These are phyloP conservation scores for Suhomyces sp. DNA, from an alignment of 805 yeast genomes.

Conservation along the genomic window DNA sequence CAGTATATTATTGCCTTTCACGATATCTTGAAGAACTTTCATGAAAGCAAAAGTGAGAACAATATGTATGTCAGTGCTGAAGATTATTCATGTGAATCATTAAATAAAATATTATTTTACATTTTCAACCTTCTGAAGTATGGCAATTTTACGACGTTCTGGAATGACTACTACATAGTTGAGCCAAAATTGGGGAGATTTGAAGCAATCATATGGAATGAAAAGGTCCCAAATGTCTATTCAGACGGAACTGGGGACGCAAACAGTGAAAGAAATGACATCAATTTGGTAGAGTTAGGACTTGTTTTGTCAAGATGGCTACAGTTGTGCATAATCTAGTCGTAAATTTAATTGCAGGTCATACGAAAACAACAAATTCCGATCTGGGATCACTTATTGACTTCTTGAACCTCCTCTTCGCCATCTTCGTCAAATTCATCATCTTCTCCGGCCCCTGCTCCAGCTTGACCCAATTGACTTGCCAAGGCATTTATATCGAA, in stretches of 20 bases:
- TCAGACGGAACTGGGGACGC: background rate
- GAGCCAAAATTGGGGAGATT: background rate
- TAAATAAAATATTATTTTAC: constrained; percentile 1
- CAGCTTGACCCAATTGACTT: constrained; percentile 45
- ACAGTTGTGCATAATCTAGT: constrained; percentile 3
- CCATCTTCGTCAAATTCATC: constrained; percentile 23
- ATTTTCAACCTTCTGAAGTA: constrained; percentile 1
- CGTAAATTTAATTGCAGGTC: too few relatives aligned
- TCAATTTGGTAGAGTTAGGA: constrained; percentile 4
- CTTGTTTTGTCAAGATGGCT: constrained; percentile 16
- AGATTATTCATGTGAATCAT: background rate
- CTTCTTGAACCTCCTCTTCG: constrained; percentile 23
- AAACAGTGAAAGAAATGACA: background rate
- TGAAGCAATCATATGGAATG: background rate
- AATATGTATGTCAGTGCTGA: too few relatives aligned
- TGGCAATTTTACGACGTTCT: background rate
- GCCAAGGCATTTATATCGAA: constrained; percentile 41
- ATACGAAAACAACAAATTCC: too few relatives aligned
- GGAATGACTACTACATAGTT: background rate
- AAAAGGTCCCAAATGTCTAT: background rate
- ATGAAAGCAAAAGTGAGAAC: background rate
- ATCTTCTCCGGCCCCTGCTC: constrained; percentile 22
- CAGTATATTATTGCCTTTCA: constrained; percentile 1
- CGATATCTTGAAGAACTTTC: background rate
- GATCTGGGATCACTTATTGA: constrained; percentile 9